A percentile compares a stretch with the other conserved stretches of the same genome.
Conservation (phyloP, 2,329 filamentous ascomycete species). For the Ceratocystis destructans region DNA sequence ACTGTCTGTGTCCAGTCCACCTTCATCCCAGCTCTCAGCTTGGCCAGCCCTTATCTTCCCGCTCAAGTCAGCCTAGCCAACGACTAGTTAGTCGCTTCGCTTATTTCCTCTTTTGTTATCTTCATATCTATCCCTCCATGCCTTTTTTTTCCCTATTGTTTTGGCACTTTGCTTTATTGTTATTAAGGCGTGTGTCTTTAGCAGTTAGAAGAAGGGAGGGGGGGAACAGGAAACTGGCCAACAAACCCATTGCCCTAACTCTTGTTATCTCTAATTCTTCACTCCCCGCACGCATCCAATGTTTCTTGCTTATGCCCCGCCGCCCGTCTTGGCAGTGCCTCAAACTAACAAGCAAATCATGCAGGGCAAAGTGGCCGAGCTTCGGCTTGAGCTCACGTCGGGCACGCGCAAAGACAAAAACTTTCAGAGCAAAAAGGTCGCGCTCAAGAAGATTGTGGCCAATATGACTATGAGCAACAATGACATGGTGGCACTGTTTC, state of each 20-base stretch:
- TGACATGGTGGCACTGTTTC: slow-evolving; percentile 95
- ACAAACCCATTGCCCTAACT: too few species aligned
- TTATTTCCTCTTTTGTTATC: not conserved
- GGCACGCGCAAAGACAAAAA: slow-evolving; percentile 98
- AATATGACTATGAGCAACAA: slow-evolving; percentile 99
- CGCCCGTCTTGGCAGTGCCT: slow-evolving; percentile 24
- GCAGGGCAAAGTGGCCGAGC: slow-evolving; percentile 97
- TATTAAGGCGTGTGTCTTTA: too few species aligned
- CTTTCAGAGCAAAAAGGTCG: slow-evolving; percentile 86
- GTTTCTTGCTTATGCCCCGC: slow-evolving; percentile 41
- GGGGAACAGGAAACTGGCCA: too few species aligned
- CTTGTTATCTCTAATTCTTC: not conserved
- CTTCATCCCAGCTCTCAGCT: slow-evolving; percentile 3
- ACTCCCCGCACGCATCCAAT: slow-evolving; percentile 25
- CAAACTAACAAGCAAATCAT: slow-evolving; percentile 28
- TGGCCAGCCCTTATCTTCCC: not conserved
- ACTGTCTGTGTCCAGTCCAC: not conserved
- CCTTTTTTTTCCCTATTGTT: too few species aligned
- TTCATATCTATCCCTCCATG: not conserved
- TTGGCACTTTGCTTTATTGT: too few species aligned
- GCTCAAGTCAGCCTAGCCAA: not conserved
- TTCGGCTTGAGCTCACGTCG: slow-evolving; percentile 75
- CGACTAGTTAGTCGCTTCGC: not conserved
- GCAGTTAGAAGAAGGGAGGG: too few species aligned
- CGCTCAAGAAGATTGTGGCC: slow-evolving; percentile 97